Evolutionary conservation across 2,329 filamentous ascomycete genomes (phyloP), one percentile per base, ranked within the genome.

Genomic region (Cladophialophora yegresii): DNA sequence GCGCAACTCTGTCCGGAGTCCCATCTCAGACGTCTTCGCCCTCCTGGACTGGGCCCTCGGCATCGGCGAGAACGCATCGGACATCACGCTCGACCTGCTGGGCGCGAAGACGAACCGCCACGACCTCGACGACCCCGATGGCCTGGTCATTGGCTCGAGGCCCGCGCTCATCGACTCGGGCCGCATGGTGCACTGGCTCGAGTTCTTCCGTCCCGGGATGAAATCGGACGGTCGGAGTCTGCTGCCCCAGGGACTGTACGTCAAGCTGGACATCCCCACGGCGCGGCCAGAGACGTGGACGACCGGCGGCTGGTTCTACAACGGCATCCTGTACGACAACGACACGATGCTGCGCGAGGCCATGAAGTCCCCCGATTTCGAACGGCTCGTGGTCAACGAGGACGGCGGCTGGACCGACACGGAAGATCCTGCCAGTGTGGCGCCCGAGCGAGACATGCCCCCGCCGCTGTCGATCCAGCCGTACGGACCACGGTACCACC

Each of bases 241-340:
- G 1, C 62, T 71, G n/a, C 67, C 66, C 1, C 66, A 66, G 23
- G 66, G 67, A 2, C 64, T 70, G 23, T 76, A 73, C 66, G 73
- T 78, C 59, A 74, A 74, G 51, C 63, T 74, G 22, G 81, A 87
- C 65, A 72, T 84, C 0, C 85, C 82, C 0, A 81, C 82, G 0
- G 77, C 81, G 5, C 80, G 85, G 64, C 79, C 81, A 8, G 75
- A 76, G 13, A 74, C 81, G 40, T 87, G 85, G 84, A 75, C 71
- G 13, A 71, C 84, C 0, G 75, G 78, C 20, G 81, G 81, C 1
- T 86, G 83, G 82, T 79, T 83, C 16, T 86, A 85, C 70, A 81
- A 84, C 62, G 79, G 80, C 51, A 72, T 82, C n/a, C 82, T 82
- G 65, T 87, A 85, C 69, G 71, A 77, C 33, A 80, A 80, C 4